Evolutionary conservation across 495 filamentous ascomycete genomes (phyloP), one percentile per base, ranked within the genome.

Genomic region (Chaetomium fimeti): DNA sequence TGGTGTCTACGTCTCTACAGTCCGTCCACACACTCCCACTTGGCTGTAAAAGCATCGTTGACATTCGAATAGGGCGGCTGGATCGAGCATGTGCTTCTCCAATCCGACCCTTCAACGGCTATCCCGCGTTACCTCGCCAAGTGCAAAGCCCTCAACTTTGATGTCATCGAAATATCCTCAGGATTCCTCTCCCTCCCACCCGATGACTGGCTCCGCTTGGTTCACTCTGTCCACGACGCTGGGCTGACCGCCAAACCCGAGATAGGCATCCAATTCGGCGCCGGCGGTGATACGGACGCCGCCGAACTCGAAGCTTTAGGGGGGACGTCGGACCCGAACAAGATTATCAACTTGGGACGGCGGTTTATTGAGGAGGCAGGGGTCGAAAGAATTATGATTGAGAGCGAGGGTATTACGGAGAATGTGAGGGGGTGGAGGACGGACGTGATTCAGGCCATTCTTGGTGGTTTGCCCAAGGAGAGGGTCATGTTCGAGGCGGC

Each of bases 401-500:
- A 87, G 67, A 84, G 81, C n/a, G 84, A 86, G 69, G 84, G 83
- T 0, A 86, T 86, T 66, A 86, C 84, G 7, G 83, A 85, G 75
- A 86, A 85, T 64, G 82, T 86, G 12, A 75, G 70, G 52, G 71
- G 73, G 20, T 86, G 84, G 85, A 72, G 82, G 43, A 86, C 83
- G 3, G 83, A 86, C 63, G 83, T 86, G 18, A 80, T 86, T 5
- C 79, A 79, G n/a, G 72, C 68, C 28, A 83, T 85, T 54, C 75
- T 85, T 72, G 79, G 80, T 54, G 81, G 82, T 60, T 64, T 87
- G 24, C 83, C 82, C 1, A 60, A 74, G 13, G 83, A 85, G 65
- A 78, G 77, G 0, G 82, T 87, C 54, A 87, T 87, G 84, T 86
- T 86, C 70, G 84, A 87, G 69, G 84, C 84, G 27, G 84, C 84